A percentile compares a stretch with the other conserved stretches of the same genome.
Evolutionary conservation across 2,329 filamentous ascomycete genomes (phyloP).

Genomic region (Gyromitra esculenta): DNA sequence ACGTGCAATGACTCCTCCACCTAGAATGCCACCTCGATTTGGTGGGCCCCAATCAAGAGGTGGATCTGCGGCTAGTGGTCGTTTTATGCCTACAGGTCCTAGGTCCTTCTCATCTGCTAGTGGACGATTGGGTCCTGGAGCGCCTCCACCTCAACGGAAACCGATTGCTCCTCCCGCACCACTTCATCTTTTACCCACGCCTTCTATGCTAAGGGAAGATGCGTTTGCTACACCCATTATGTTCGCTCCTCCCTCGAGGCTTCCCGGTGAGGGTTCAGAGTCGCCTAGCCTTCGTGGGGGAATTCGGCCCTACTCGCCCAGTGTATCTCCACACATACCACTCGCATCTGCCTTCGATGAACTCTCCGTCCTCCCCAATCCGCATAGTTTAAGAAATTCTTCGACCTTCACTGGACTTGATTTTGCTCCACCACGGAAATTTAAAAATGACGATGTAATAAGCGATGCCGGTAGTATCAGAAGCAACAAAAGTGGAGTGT

Average conservation of each 20-base stretch:
- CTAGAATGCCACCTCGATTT: slow-evolving; percentile 65
- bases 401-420: slow-evolving; percentile 80
- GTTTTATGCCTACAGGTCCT: slow-evolving; percentile 62
- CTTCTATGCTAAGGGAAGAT: slow-evolving; percentile 84
- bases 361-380: slow-evolving; percentile 83
- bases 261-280: slow-evolving; percentile 71
- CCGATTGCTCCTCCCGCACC: slow-evolving; percentile 76
- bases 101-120: slow-evolving; percentile 74
- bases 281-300: slow-evolving; percentile 66
- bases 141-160: slow-evolving; percentile 66
- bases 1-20: slow-evolving; percentile 95
- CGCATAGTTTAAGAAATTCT: slow-evolving; percentile 79
- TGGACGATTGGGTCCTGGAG: slow-evolving; percentile 63
- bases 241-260: slow-evolving; percentile 80
- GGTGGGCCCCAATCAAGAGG: slow-evolving; percentile 57
- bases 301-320: slow-evolving; percentile 75
- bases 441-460: slow-evolving; percentile 69
- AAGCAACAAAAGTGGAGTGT: slow-evolving; percentile 82
- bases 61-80: slow-evolving; percentile 56
- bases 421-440: slow-evolving; percentile 80
- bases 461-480: slow-evolving; percentile 74
- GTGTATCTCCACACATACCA: slow-evolving; percentile 77
- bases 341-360: slow-evolving; percentile 87
- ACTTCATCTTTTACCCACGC: slow-evolving; percentile 82
- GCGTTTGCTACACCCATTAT: slow-evolving; percentile 79